Evolutionary conservation across 306 rosid genomes (phyloP), one percentile per base, ranked within the genome.

Genomic region (Canavalia ensiformis): DNA sequence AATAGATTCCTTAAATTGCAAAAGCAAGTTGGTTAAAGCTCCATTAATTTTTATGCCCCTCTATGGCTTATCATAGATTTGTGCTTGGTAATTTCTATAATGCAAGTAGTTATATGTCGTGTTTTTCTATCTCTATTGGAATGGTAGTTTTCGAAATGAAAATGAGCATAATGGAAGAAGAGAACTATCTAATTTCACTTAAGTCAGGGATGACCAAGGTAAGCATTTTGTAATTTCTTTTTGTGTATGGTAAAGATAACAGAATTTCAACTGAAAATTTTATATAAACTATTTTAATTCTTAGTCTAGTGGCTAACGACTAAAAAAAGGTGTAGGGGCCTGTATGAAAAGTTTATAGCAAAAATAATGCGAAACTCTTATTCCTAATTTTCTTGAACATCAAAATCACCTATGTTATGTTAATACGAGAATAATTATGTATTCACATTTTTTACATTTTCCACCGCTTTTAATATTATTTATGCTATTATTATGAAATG

Each of bases 1-100:
- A 47, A 39, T 42, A 60, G 67, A 70, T 73, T 73, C 77, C 63
- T 68, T 74, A 18, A 73, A 74, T 63, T 77, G 35, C 55, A 54
- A 56, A 62, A 72, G 74, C 31, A 57, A 73, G 44, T 68, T 57
- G 49, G 31, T 60, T 33, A 49, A 42, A 18, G 41, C 18, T 70
- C 7, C 63, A 62, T 67, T 34, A 4, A 7, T 66, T 57, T 63
- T 44, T 47, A 18, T 18, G 25, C 25, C 25, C 25, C 25, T 18
- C 25, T 18, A 18, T 18, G 25, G 25, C 25, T 18, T 18, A 18
- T 55, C 58, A 71, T 30, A 47, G 72, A 41, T 60, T 76, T 49
- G 44, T 82, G 73, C 66, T 60, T 69, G 30, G 37, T 67, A 39
- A 35, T 35, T 60, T 70, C 31, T 46, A 37, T 46, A 5, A 45